These are phyloP conservation scores for Thielaviopsis ethacetica DNA, from an alignment of 2,329 filamentous ascomycete genomes.

Conservation along the genomic window DNA sequence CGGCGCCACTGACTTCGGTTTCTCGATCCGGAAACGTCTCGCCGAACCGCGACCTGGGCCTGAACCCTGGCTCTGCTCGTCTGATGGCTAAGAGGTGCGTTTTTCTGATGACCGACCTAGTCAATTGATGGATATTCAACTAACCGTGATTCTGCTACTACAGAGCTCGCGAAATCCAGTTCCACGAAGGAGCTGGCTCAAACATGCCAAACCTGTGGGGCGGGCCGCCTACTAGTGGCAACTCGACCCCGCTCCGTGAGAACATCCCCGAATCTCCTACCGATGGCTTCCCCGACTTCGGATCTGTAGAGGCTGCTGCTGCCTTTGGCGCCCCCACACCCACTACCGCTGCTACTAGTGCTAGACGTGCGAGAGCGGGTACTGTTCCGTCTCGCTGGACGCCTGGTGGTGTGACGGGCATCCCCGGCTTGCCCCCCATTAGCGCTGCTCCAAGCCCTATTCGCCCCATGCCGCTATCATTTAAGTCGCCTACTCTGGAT, in stretches of 20 bases:
- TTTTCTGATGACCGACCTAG: conserved; percentile 10
- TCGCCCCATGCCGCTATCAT: conserved; percentile 33
- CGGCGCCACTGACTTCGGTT: conserved; percentile 40
- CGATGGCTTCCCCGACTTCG: conserved; percentile 84
- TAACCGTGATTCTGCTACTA: neutral
- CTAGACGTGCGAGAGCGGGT: conserved; percentile 72
- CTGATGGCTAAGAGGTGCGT: conserved; percentile 85
- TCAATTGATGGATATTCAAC: neutral
- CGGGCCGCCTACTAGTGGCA: conserved; percentile 88
- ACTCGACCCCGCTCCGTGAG: conserved; percentile 89
- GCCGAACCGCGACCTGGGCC: conserved; percentile 72
- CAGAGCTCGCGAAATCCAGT: conserved; percentile 91
- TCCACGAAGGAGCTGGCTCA: conserved; percentile 71
- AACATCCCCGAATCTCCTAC: conserved; percentile 95
- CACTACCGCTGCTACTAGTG: conserved; percentile 19
- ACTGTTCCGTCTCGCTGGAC: conserved; percentile 94
- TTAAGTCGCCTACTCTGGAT: conserved; percentile 50
- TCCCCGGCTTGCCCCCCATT: conserved; percentile 21
- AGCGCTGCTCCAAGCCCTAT: conserved; percentile 4
- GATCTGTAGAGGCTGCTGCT: conserved; percentile 44
- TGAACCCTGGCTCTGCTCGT: conserved; percentile 40
- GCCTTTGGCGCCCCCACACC: conserved; percentile 35
- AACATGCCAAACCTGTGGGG: conserved; percentile 66
- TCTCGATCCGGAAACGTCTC: conserved; percentile 79
- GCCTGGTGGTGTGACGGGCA: conserved; percentile 47